phyloP scores from a whole-genome alignment of 495 filamentous ascomycete species.

The Rusavskia elegans region DNA sequence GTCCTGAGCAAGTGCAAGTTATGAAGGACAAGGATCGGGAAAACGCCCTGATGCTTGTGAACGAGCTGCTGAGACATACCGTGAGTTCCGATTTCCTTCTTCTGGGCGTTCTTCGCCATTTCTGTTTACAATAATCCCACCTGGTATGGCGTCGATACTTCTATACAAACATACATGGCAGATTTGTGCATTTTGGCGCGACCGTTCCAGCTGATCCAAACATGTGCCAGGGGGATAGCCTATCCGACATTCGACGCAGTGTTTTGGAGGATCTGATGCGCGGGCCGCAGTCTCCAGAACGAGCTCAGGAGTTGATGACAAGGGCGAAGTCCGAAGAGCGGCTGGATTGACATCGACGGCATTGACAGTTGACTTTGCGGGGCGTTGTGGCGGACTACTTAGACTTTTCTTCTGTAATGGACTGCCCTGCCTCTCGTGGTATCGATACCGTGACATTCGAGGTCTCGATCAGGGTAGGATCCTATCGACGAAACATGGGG shows the following conservation, averaged over 20 bases:
- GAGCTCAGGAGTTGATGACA: constrained; percentile 1
- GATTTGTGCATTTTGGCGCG: neutral
- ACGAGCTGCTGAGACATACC: constrained; percentile 39
- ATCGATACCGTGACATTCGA: too few relatives aligned
- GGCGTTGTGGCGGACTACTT: neutral
- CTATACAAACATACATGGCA: neutral
- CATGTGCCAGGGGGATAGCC: constrained; percentile 13
- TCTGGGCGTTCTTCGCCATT: neutral
- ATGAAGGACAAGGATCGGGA: constrained; percentile 37
- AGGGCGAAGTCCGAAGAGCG: neutral
- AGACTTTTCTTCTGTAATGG: too few relatives aligned
- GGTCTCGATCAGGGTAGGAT: too few relatives aligned
- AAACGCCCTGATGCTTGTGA: constrained; percentile 48
- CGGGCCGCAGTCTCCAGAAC: constrained; percentile 1
- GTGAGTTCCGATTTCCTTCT: constrained; percentile 16
- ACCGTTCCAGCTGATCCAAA: neutral
- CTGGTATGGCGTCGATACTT: neutral
- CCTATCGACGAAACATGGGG: too few relatives aligned
- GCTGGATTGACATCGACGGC: neutral
- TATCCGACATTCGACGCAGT: constrained; percentile 18
- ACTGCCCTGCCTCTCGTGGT: too few relatives aligned
- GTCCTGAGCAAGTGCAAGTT: constrained; percentile 13
- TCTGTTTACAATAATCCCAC: neutral
- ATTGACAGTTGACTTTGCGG: neutral
- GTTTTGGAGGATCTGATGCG: constrained; percentile 13